Base-by-base conservation (phyloP, 139 green algal genomes). In the Coelastrella sp. region DNA sequence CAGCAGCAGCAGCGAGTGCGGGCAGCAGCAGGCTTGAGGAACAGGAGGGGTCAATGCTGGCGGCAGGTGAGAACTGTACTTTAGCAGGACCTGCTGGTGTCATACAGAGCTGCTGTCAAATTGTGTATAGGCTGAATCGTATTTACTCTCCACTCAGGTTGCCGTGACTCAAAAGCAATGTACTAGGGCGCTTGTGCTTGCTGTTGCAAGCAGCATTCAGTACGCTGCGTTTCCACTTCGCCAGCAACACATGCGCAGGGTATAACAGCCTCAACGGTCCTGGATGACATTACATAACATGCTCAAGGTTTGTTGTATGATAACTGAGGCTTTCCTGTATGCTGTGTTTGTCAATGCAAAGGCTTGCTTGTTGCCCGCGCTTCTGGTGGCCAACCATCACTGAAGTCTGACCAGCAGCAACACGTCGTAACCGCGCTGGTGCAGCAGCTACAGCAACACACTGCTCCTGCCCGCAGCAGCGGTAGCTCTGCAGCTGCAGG, bases 41-140 rank as follows among this genome's bases (percentile, higher is more conserved):
- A 86, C 91, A 91, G 58, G 93, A 95, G 87, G 93, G 93, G 59
- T 80, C 64, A 32, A 80, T 94, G 59, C 74, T 95, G 60, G 91
- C 95, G 19, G 84, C 57, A 82, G 84, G 68, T 80, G 19, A 57
- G 68, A 19, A 71, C 8, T 71, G 61, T 19, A 2, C 61, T 13
- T 71, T 10, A 71, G 61, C 61, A 71, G 10, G 8, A 10, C 58
- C 11, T 66, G 11, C 19, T 66, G 47, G 54, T 64, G 77, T 66
- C 19, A 32, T 7, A 47, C 47, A 83, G 19, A 11, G 16, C 59
- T 74, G 57, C 80, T 57, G 80, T 17, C 14, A 47, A 47, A 47
- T 0, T 47, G 32, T 47, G 32, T 47, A 47, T 2, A 1, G 32
- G 32, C 32, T 47, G 32, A 1, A 47, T 47, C 0, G 32, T 47